Conservation (phyloP, 495 filamentous ascomycete genomes). For the Aspergillus conjunctus region DNA sequence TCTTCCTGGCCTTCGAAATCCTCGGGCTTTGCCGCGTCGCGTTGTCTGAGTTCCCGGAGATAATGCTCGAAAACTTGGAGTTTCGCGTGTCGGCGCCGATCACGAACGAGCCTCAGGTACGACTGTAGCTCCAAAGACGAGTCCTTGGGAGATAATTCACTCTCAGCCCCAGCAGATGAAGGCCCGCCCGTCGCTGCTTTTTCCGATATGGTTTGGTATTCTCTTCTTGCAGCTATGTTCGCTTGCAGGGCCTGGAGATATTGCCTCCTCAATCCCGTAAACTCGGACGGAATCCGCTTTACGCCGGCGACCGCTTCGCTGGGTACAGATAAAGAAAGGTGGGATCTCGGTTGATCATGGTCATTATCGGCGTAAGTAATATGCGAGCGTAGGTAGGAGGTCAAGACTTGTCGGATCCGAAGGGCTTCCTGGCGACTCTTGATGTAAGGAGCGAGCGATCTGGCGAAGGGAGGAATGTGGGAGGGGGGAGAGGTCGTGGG, state of each 20-base stretch:
- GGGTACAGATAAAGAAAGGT: slow-evolving; percentile 43
- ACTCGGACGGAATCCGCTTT: slow-evolving; percentile 40
- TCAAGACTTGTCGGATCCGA: slow-evolving; percentile 49
- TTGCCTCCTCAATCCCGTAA: slow-evolving; percentile 47
- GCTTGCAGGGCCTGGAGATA: slow-evolving; percentile 62
- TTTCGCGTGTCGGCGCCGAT: slow-evolving; percentile 55
- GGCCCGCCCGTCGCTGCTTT: slow-evolving; percentile 17
- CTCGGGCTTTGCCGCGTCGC: slow-evolving; percentile 47
- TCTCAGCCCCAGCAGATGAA: not conserved
- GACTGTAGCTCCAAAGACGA: slow-evolving; percentile 45
- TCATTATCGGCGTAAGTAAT: slow-evolving; percentile 40
- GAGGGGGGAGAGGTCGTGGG: slow-evolving; percentile 15
- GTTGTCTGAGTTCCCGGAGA: slow-evolving; percentile 37
- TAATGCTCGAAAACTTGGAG: slow-evolving; percentile 57
- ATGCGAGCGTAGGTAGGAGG: slow-evolving; percentile 44
- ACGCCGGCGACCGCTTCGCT: slow-evolving; percentile 39
- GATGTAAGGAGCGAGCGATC: slow-evolving; percentile 50
- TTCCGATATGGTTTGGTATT: slow-evolving; percentile 43
- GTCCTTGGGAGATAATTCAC: slow-evolving; percentile 20
- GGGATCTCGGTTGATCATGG: slow-evolving; percentile 32
- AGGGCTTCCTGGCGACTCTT: slow-evolving; percentile 47
- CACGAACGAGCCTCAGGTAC: slow-evolving; percentile 57
- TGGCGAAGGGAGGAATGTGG: slow-evolving; percentile 46
- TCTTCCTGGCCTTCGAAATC: slow-evolving; percentile 50
- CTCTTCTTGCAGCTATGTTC: slow-evolving; percentile 56